A percentile compares a stretch with the other conserved stretches of the same genome.
Evolutionary conservation across 164 flowering plant genomes (phyloP).

Genomic region (Liquidambar formosana): DNA sequence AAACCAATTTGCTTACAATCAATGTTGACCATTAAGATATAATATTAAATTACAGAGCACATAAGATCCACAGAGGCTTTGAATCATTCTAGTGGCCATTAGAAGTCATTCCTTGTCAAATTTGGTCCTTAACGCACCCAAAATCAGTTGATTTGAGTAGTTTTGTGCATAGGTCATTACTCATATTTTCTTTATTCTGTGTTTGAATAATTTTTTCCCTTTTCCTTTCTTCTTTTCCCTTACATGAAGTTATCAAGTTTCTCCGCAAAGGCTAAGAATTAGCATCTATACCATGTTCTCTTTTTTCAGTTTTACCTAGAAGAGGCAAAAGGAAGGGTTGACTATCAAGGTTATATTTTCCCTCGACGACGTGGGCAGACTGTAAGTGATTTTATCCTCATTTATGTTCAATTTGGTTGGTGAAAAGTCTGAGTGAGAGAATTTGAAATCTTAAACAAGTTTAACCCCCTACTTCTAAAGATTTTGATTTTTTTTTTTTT

Average conservation of each 20-base stretch:
- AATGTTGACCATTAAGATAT: no score
- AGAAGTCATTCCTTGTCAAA: background rate
- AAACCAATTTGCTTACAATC: no score
- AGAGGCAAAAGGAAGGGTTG: conserved; percentile 89
- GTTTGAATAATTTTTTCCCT: background rate
- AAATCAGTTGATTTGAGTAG: background rate
- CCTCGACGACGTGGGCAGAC: conserved; percentile 77
- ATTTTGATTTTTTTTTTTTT: no score
- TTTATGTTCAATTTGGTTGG: background rate
- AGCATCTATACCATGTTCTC: background rate
- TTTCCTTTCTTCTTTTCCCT: background rate
- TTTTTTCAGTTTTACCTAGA: conserved; percentile 81
- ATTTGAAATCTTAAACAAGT: background rate
- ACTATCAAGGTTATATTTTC: conserved; percentile 91
- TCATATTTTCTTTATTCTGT: background rate
- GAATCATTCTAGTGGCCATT: background rate
- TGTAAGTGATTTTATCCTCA: conserved; percentile 48
- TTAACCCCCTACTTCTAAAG: background rate
- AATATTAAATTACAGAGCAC: no score
- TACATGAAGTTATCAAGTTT: background rate
- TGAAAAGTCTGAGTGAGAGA: background rate
- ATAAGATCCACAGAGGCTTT: no score
- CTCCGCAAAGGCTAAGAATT: background rate
- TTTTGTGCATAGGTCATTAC: background rate
- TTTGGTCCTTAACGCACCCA: background rate